Percentiles rank a stretch among this genome's conserved stretches.
Evolutionary conservation across 2,329 filamentous ascomycete species (phyloP).

Genomic region (Rhexocercosporidium sp.): DNA sequence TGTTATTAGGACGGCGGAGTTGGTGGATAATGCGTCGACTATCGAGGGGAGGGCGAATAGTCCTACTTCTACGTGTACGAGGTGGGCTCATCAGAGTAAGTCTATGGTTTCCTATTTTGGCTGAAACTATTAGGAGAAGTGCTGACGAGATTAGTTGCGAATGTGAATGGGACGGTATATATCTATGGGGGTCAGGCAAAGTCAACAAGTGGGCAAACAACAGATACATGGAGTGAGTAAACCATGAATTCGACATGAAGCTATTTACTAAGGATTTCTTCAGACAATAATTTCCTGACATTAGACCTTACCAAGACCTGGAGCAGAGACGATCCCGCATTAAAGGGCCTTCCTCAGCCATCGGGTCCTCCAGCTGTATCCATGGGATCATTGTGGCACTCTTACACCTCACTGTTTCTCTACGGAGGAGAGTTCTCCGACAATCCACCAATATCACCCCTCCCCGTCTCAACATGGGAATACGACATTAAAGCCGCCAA

Average conservation of each 20-base stretch:
- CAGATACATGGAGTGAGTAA: conserved; percentile 72
- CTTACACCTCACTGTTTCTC: conserved; percentile 70
- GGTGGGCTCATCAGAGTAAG: conserved; percentile 69
- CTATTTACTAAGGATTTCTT: conserved; percentile 5
- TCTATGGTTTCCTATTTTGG: background rate
- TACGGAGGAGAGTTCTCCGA: conserved; percentile 79
- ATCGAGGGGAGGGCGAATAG: conserved; percentile 51
- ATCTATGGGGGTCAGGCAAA: conserved; percentile 75
- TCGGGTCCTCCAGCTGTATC: conserved; percentile 74
- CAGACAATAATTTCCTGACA: conserved; percentile 73
- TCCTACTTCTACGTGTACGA: conserved; percentile 62
- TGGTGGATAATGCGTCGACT: conserved; percentile 38
- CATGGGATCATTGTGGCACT: conserved; percentile 78
- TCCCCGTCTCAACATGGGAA: conserved; percentile 69
- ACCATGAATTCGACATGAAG: background rate
- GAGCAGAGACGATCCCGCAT: conserved; percentile 66
- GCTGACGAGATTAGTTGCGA: conserved; percentile 50
- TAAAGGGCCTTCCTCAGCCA: conserved; percentile 67
- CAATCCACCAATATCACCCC: conserved; percentile 59
- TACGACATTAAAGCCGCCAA: conserved; percentile 64
- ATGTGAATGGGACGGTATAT: conserved; percentile 77
- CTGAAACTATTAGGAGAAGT: background rate
- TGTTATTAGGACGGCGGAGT: conserved; percentile 45
- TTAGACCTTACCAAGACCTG: conserved; percentile 77
- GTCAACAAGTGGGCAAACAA: conserved; percentile 59